A percentile compares a stretch with the other conserved stretches of the same genome.
phyloP scores from a whole-genome alignment of 441 rosid species.

The Pelargonium fulgidum region DNA sequence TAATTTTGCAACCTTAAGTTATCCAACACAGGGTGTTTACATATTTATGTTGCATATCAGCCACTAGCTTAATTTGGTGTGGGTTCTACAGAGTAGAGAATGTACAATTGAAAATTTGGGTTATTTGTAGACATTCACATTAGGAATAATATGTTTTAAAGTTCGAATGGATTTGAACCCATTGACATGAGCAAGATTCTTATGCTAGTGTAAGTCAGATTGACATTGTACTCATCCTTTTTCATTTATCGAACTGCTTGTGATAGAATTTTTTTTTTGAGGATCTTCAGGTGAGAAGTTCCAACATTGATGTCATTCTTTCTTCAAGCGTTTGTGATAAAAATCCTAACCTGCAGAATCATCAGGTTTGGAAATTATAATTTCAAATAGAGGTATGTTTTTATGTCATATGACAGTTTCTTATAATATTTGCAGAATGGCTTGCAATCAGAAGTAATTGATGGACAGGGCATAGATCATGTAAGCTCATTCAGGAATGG shows the following conservation, averaged over 20 bases:
- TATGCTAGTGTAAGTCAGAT: conserved; percentile 14
- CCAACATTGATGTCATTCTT: conserved; percentile 12
- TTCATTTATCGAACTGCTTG: conserved; percentile 2
- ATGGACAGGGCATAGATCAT: neutral
- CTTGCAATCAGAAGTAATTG: conserved; percentile 6
- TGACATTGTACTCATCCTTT: neutral
- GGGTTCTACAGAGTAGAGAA: neutral
- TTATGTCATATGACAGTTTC: neutral
- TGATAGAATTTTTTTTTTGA: neutral
- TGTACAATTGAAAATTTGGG: neutral
- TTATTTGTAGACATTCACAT: neutral
- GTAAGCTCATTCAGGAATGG: conserved; percentile 15
- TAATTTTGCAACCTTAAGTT: neutral
- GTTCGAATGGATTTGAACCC: conserved; percentile 10
- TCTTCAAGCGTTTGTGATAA: conserved; percentile 12
- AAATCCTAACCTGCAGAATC: conserved; percentile 13
- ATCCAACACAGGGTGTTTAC: neutral
- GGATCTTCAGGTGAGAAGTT: conserved; percentile 15
- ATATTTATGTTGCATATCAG: neutral
- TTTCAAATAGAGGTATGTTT: neutral
- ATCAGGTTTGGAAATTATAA: conserved; percentile 17
- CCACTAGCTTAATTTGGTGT: neutral
- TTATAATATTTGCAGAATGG: conserved; percentile 7
- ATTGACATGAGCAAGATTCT: conserved; percentile 7
- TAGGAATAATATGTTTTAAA: conserved; percentile 4